These are phyloP conservation scores for Blepharisma undulans DNA, from an alignment of 169 alveolate genomes.

Conservation along the genomic window DNA sequence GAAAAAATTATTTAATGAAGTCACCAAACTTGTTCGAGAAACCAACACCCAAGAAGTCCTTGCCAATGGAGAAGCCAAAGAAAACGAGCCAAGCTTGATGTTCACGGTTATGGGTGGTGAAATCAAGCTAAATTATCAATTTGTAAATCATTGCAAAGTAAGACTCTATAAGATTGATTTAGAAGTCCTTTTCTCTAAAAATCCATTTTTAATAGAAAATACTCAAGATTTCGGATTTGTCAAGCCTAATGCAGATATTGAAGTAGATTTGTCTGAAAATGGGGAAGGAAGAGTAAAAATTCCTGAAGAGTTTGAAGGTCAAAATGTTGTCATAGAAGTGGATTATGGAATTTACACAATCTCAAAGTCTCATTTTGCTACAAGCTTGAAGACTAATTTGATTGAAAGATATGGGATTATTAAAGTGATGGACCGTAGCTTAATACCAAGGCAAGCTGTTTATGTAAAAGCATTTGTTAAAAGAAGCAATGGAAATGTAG, in stretches of 20 bases:
- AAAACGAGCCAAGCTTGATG: slow-evolving; percentile 18
- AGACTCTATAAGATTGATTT: not conserved
- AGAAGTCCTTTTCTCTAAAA: slow-evolving; percentile 38
- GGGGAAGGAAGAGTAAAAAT: not conserved
- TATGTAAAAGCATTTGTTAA: slow-evolving; percentile 80
- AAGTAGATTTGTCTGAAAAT: not conserved
- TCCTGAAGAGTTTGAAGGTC: slow-evolving; percentile 59
- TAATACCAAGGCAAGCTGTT: slow-evolving; percentile 36
- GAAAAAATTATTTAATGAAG: not conserved
- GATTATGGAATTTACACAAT: slow-evolving; percentile 63
- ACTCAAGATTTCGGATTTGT: slow-evolving; percentile 1
- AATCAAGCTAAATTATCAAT: not conserved
- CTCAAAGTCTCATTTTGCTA: slow-evolving; percentile 66
- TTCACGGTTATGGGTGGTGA: not conserved
- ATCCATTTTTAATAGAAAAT: slow-evolving; percentile 11
- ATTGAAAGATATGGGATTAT: slow-evolving; percentile 77
- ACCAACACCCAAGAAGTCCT: not conserved
- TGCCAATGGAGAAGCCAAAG: not conserved
- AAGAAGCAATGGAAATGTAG: slow-evolving; percentile 51
- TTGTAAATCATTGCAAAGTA: not conserved
- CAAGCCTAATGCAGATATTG: not conserved
- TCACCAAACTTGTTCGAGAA: not conserved
- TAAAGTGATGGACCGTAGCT: slow-evolving; percentile 57
- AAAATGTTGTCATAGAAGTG: slow-evolving; percentile 75
- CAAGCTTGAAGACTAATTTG: slow-evolving; percentile 58